Percentiles rank a stretch among this genome's conserved stretches.
These are phyloP conservation scores for Limonium bicolor DNA, from an alignment of 148 eudicot species.

Conservation along the genomic window DNA sequence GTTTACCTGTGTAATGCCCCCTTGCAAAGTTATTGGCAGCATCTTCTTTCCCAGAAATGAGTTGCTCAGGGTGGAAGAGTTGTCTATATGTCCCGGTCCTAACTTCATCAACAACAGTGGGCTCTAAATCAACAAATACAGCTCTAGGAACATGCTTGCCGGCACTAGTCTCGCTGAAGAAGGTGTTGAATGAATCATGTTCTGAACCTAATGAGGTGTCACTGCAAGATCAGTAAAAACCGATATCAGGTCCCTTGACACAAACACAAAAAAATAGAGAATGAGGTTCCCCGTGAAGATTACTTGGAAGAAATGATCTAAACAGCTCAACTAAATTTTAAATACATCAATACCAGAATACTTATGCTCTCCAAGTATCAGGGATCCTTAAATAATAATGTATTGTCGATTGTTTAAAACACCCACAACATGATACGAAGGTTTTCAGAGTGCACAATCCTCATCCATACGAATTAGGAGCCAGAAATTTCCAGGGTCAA, in stretches of 20 bases:
- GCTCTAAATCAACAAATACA: conserved; percentile 5
- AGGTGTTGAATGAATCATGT: conserved; percentile 8
- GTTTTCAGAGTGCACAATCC: no score
- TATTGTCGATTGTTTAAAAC: no score
- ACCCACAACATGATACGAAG: no score
- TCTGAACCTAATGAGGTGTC: conserved; percentile 1
- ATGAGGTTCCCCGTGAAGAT: no score
- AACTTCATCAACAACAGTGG: conserved; percentile 5
- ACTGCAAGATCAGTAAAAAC: conserved; percentile 4
- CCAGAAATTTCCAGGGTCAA: no score
- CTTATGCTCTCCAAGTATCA: no score
- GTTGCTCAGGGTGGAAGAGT: conserved; percentile 6
- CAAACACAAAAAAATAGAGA: no score
- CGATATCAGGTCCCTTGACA: conserved; percentile 3
- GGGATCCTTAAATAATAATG: no score
- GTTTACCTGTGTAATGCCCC: conserved; percentile 6
- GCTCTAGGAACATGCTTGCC: conserved; percentile 6
- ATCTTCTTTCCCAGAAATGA: conserved; percentile 6
- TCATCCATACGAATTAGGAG: no score
- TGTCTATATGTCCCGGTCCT: conserved; percentile 5
- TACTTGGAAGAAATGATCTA: no score
- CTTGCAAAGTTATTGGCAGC: conserved; percentile 6
- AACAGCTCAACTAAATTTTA: no score
- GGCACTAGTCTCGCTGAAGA: conserved; percentile 5
- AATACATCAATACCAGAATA: no score